Percentiles rank a stretch among this genome's conserved stretches.
These are phyloP conservation scores for Saccharomycopsis malanga DNA, from an alignment of 805 yeast genomes.

Conservation along the genomic window DNA sequence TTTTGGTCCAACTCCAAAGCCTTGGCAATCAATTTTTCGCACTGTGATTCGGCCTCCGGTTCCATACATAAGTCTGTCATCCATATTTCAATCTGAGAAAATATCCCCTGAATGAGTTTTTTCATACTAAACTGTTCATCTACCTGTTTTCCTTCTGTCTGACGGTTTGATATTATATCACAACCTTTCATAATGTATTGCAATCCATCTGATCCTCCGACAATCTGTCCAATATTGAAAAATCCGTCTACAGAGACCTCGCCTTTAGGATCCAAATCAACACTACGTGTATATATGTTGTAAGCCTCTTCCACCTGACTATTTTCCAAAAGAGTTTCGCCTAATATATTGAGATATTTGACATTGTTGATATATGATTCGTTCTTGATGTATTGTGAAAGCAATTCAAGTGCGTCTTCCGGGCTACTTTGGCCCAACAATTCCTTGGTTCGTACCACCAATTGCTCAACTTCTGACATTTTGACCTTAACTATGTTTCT, in stretches of 20 bases:
- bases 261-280: slow-evolving; percentile 66
- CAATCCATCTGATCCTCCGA: slow-evolving; percentile 76
- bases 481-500: not conserved
- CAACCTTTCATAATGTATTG: slow-evolving; percentile 37
- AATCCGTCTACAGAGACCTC: slow-evolving; percentile 69
- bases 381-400: slow-evolving; percentile 31
- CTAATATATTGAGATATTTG: slow-evolving; percentile 47
- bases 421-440: slow-evolving; percentile 43
- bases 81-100: slow-evolving; percentile 90
- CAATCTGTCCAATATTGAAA: slow-evolving; percentile 82
- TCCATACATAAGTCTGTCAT: slow-evolving; percentile 98
- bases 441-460: slow-evolving; percentile 36
- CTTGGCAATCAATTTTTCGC: slow-evolving; percentile 62
- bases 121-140: slow-evolving; percentile 38
- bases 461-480: slow-evolving; percentile 11
- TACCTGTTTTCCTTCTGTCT: not conserved
- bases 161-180: slow-evolving; percentile 31
- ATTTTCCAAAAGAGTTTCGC: slow-evolving; percentile 72
- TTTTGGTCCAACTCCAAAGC: slow-evolving; percentile 40
- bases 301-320: slow-evolving; percentile 79
- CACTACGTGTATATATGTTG: slow-evolving; percentile 48
- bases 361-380: slow-evolving; percentile 37
- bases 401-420: slow-evolving; percentile 43
- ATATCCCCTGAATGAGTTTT: slow-evolving; percentile 68
- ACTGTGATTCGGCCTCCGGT: slow-evolving; percentile 72